A percentile compares a stretch with the other conserved stretches of the same genome.
phyloP scores from a whole-genome alignment of 2,329 filamentous ascomycete genomes.

The Myotisia sp. region DNA sequence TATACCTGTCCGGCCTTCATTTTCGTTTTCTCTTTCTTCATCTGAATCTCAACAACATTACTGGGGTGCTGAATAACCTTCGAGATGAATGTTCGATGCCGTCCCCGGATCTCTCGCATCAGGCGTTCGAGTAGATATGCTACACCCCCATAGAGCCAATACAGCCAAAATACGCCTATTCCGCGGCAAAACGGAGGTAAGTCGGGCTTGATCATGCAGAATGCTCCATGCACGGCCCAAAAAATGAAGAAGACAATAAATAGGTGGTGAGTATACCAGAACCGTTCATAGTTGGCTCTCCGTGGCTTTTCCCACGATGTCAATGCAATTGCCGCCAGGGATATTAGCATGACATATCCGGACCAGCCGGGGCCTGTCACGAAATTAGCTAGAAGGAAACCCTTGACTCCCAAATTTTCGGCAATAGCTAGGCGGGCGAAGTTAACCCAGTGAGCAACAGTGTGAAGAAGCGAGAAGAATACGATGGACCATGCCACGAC shows the following conservation, averaged over 20 bases:
- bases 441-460: slow-evolving; percentile 77
- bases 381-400: slow-evolving; percentile 64
- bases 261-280: slow-evolving; percentile 83
- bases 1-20: slow-evolving; percentile 55
- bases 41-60: slow-evolving; percentile 81
- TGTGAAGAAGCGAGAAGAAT: slow-evolving; percentile 78
- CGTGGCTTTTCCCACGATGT: slow-evolving; percentile 66
- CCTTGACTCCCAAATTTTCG: slow-evolving; percentile 63
- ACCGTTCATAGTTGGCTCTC: slow-evolving; percentile 71
- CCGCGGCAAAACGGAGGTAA: slow-evolving; percentile 56
- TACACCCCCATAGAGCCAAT: slow-evolving; percentile 75
- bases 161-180: slow-evolving; percentile 75
- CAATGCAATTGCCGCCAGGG: slow-evolving; percentile 61
- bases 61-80: slow-evolving; percentile 83
- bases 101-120: slow-evolving; percentile 62
- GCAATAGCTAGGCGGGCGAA: slow-evolving; percentile 61
- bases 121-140: slow-evolving; percentile 67
- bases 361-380: slow-evolving; percentile 71
- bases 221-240: slow-evolving; percentile 79
- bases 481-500: slow-evolving; percentile 72
- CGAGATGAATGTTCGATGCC: slow-evolving; percentile 72
- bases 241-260: slow-evolving; percentile 82
- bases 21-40: slow-evolving; percentile 78
- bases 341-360: slow-evolving; percentile 69
- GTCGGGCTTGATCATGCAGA: slow-evolving; percentile 82